These are phyloP conservation scores for Aleurites moluccanus DNA, from an alignment of 441 rosid genomes.

Conservation along the genomic window DNA sequence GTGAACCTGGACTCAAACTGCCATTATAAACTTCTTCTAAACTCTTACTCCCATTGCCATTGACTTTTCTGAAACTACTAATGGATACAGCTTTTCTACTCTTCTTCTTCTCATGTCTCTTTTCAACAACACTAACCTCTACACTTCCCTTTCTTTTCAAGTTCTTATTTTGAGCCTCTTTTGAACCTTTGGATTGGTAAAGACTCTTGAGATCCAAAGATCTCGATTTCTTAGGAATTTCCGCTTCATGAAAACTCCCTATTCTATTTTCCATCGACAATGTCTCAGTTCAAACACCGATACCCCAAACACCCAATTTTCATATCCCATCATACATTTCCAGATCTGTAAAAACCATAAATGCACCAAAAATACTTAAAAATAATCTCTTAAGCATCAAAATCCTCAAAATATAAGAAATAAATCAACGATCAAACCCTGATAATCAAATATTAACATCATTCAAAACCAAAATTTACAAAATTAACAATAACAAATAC, in stretches of 20 bases:
- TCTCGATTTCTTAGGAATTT: constrained; percentile 72
- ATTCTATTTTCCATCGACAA: constrained; percentile 81
- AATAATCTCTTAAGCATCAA: constrained; percentile 14
- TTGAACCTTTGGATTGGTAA: constrained; percentile 46
- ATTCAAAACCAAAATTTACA: constrained; percentile 11
- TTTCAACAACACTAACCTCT: constrained; percentile 41
- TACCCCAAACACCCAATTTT: constrained; percentile 42
- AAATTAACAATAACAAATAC: constrained; percentile 22
- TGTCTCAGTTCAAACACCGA: constrained; percentile 48
- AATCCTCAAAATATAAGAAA: constrained; percentile 20
- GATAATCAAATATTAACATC: not conserved
- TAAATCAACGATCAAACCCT: constrained; percentile 32
- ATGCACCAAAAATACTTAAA: constrained; percentile 33
- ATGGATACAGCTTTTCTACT: constrained; percentile 56
- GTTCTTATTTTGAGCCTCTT: constrained; percentile 40
- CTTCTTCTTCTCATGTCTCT: constrained; percentile 53
- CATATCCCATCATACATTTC: constrained; percentile 56
- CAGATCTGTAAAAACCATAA: constrained; percentile 64
- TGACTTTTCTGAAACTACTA: constrained; percentile 50
- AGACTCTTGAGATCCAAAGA: constrained; percentile 90
- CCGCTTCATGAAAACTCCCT: constrained; percentile 68
- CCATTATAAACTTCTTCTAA: constrained; percentile 56
- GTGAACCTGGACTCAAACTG: constrained; percentile 30
- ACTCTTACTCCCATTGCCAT: constrained; percentile 43
- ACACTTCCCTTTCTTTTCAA: constrained; percentile 57